These are phyloP conservation scores for Endoconidiophora polonica DNA, from an alignment of 2,329 filamentous ascomycete species.

Conservation along the genomic window DNA sequence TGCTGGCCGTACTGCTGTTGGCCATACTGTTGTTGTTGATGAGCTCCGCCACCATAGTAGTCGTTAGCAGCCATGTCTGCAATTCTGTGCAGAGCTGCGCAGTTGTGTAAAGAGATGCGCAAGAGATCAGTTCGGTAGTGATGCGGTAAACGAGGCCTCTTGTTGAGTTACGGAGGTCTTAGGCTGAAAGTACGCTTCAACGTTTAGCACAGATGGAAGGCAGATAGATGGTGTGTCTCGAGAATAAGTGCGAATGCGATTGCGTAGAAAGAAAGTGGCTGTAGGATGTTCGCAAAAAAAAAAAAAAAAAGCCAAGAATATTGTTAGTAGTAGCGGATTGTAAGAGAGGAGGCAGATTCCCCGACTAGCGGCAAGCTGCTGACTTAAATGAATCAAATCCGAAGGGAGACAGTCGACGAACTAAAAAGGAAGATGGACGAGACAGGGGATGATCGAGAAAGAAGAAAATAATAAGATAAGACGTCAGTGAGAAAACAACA, in stretches of 20 bases:
- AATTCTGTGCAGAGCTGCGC: neutral
- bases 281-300: neutral
- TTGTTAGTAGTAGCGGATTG: neutral
- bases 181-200: too few relatives aligned
- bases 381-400: neutral
- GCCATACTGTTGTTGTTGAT: slow-evolving; percentile 6
- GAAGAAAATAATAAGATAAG: neutral
- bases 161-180: too few relatives aligned
- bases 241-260: neutral
- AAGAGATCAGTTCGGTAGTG: neutral
- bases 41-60: slow-evolving; percentile 12
- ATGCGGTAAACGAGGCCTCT: neutral
- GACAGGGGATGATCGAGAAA: neutral
- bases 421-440: slow-evolving; percentile 1
- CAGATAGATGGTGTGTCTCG: neutral
- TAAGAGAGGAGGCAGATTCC: neutral
- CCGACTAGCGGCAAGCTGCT: neutral
- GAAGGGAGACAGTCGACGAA: neutral
- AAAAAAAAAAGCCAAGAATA: neutral
- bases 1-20: slow-evolving; percentile 6
- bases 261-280: neutral
- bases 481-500: neutral
- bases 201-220: too few relatives aligned
- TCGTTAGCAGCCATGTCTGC: slow-evolving; percentile 13
- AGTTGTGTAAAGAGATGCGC: neutral